A percentile compares a stretch with the other conserved stretches of the same genome.
These are phyloP conservation scores for Botrytis cinerea DNA, from an alignment of 2,329 filamentous ascomycete genomes.

Conservation along the genomic window DNA sequence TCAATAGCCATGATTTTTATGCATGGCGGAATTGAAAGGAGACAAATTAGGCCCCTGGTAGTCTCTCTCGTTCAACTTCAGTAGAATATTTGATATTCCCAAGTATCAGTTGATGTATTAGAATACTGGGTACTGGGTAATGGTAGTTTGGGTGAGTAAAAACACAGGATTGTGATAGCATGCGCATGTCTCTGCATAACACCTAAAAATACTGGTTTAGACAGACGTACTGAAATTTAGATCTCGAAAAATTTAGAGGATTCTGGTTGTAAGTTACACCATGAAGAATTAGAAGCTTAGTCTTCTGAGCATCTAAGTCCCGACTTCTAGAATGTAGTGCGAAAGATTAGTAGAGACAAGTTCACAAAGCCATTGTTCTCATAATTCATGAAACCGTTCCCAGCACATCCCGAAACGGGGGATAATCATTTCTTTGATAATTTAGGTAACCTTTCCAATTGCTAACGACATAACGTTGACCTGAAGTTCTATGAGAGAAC, in stretches of 20 bases:
- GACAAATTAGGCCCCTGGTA: background rate
- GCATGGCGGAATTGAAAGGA: background rate
- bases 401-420: background rate
- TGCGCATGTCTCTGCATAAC: background rate
- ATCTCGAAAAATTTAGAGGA: background rate
- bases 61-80: background rate
- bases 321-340: background rate
- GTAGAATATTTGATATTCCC: background rate
- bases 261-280: background rate
- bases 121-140: background rate
- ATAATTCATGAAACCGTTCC: background rate
- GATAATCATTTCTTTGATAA: slow-evolving; percentile 8
- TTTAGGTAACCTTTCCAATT: background rate
- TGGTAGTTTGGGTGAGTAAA: background rate
- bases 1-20: background rate
- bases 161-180: background rate
- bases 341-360: background rate
- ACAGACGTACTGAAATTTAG: background rate
- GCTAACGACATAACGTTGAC: no score
- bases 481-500: background rate
- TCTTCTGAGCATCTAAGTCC: background rate
- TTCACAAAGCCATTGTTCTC: slow-evolving; percentile 15
- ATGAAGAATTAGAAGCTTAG: background rate
- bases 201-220: background rate
- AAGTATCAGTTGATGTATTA: no score